Conservation (phyloP, 2,329 filamentous ascomycete genomes). For the Ploettnerulaceae sp. region DNA sequence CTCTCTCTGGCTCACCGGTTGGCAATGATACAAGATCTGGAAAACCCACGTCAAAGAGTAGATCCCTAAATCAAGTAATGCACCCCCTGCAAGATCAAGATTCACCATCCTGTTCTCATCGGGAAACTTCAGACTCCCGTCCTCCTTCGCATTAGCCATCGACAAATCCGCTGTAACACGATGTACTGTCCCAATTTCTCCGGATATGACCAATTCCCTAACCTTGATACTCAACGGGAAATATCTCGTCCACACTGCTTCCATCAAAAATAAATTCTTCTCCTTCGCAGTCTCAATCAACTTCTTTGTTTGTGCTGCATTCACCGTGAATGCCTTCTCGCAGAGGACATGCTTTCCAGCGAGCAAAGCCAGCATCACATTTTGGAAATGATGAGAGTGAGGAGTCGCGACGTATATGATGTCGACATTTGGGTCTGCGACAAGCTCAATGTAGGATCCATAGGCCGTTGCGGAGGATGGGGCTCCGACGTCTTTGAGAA, state of each 20-base stretch:
- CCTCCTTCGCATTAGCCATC: constrained; percentile 47
- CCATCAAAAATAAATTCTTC: constrained; percentile 58
- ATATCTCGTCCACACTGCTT: constrained; percentile 67
- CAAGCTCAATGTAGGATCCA: constrained; percentile 61
- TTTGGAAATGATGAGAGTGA: constrained; percentile 69
- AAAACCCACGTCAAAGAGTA: constrained; percentile 69
- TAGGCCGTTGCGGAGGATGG: constrained; percentile 57
- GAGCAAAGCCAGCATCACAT: constrained; percentile 58
- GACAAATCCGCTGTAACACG: constrained; percentile 38
- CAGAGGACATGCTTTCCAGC: constrained; percentile 66
- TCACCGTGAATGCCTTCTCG: constrained; percentile 69
- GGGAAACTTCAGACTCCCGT: constrained; percentile 39
- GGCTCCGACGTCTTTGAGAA: constrained; percentile 53
- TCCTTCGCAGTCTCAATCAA: constrained; percentile 55
- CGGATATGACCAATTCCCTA: constrained; percentile 42
- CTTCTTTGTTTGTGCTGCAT: constrained; percentile 57
- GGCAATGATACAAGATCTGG: constrained; percentile 64
- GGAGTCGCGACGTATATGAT: constrained; percentile 68
- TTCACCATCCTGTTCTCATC: constrained; percentile 62
- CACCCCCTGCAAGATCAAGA: constrained; percentile 61
- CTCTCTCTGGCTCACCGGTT: constrained; percentile 40
- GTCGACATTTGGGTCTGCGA: constrained; percentile 59
- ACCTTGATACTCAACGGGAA: constrained; percentile 61
- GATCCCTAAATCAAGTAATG: constrained; percentile 63
- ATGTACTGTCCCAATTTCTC: constrained; percentile 40